A percentile compares a stretch with the other conserved stretches of the same genome.
These are phyloP conservation scores for Trypanosoma boissoni DNA, from an alignment of 208 protist genomes.

Conservation along the genomic window DNA sequence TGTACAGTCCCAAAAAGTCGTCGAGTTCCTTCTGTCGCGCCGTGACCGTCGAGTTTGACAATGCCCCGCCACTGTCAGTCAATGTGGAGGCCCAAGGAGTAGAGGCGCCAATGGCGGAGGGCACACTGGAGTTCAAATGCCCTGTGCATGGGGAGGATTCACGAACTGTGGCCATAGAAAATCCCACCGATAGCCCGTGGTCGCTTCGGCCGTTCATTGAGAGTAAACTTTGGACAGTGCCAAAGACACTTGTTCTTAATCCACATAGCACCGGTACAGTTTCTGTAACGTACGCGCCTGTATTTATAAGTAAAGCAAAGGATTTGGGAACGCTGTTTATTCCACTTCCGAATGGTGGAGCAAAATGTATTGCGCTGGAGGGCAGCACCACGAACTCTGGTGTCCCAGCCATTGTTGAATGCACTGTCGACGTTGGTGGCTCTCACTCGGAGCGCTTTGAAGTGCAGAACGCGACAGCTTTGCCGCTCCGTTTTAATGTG, in stretches of 20 bases:
- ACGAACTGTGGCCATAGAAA: slow-evolving; percentile 79
- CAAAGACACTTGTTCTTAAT: slow-evolving; percentile 69
- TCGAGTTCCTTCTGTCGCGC: slow-evolving; percentile 29
- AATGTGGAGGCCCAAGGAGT: slow-evolving; percentile 85
- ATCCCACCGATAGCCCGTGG: slow-evolving; percentile 77
- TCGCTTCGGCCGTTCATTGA: slow-evolving; percentile 84
- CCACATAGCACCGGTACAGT: slow-evolving; percentile 57
- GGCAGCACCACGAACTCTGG: slow-evolving; percentile 56
- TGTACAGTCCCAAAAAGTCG: slow-evolving; percentile 76
- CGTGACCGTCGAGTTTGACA: slow-evolving; percentile 81
- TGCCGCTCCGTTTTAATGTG: slow-evolving; percentile 82
- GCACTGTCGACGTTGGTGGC: slow-evolving; percentile 47
- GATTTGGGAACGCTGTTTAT: slow-evolving; percentile 91
- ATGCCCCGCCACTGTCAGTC: slow-evolving; percentile 61
- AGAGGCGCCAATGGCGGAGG: slow-evolving; percentile 56
- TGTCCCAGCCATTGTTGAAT: slow-evolving; percentile 38
- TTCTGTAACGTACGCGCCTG: slow-evolving; percentile 87
- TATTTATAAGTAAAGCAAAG: slow-evolving; percentile 51
- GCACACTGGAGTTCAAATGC: slow-evolving; percentile 75
- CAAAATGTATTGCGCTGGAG: slow-evolving; percentile 76
- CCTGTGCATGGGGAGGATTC: slow-evolving; percentile 67
- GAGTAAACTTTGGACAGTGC: slow-evolving; percentile 62
- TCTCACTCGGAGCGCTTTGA: slow-evolving; percentile 43
- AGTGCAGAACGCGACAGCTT: slow-evolving; percentile 81
- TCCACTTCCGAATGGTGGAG: slow-evolving; percentile 89